A percentile compares a stretch with the other conserved stretches of the same genome.
Evolutionary conservation across 495 filamentous ascomycete genomes (phyloP).

Genomic region (Aspergillus heteromorphus): DNA sequence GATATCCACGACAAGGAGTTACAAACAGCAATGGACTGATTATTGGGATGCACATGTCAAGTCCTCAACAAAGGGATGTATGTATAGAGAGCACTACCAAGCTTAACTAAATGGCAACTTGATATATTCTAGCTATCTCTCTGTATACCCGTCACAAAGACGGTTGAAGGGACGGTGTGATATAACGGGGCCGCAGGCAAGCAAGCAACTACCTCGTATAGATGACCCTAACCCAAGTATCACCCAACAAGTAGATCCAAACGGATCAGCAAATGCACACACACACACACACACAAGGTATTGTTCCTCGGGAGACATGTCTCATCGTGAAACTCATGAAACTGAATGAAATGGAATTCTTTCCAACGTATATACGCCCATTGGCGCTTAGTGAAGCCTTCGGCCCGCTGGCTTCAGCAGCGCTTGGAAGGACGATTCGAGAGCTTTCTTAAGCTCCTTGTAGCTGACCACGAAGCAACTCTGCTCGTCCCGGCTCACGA

Average conservation of each 20-base stretch:
- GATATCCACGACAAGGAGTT: too few species aligned
- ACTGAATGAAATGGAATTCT: neutral
- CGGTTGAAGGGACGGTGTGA: neutral
- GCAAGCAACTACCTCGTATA: neutral
- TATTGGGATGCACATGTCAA: too few species aligned
- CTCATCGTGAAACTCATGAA: neutral
- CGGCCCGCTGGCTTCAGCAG: conserved; percentile 52
- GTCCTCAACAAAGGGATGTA: too few species aligned
- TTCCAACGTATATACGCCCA: conserved; percentile 11
- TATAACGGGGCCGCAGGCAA: conserved; percentile 18
- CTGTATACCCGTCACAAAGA: too few species aligned
- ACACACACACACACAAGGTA: neutral
- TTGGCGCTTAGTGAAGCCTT: conserved; percentile 33
- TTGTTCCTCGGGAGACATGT: neutral
- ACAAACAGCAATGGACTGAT: too few species aligned
- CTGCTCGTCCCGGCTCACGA: conserved; percentile 86
- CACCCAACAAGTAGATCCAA: neutral
- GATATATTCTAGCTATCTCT: neutral
- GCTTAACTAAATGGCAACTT: too few species aligned
- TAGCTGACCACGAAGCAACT: conserved; percentile 81
- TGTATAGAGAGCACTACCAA: too few species aligned
- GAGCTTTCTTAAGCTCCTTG: conserved; percentile 74
- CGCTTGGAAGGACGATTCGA: conserved; percentile 76
- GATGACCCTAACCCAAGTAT: neutral
- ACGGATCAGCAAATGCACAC: neutral